Base-by-base conservation (phyloP, 441 rosid species). In the Melastoma candidum region DNA sequence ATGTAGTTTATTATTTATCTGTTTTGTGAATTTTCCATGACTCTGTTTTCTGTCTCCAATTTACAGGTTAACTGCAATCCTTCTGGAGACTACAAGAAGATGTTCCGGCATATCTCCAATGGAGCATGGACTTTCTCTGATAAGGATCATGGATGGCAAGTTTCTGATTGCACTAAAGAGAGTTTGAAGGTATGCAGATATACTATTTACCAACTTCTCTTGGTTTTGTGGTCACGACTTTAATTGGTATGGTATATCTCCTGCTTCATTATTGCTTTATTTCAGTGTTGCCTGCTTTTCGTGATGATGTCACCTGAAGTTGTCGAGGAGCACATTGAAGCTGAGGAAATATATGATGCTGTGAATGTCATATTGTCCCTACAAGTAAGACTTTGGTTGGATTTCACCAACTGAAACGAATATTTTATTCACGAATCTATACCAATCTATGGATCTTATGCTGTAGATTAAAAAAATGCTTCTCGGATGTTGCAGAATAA, bases 71-170 rank as follows among this genome's bases (percentile, higher is more conserved):
- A 67, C 53, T 70, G 75, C 45, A 74, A 79, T 60, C 84, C 81
- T 49, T 63, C 74, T 9, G 67, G 66, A 7, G 79, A 76, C 45
- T 73, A 52, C 22, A 67, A 44, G 43, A 65, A 65, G 52, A 76
- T 76, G 84, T 29, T 62, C 60, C 84, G 81, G 54, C 81, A 79
- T 43, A 76, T 74, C 36, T 79, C 84, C 12, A 77, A 77, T 53
- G 82, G 82, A 47, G 52, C 82, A 6, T 77, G 82, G 82, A 74
- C 82, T 41, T 77, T 77, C 61, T 76, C 81, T 14, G 84, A 79
- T 64, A 65, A 74, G 48, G 84, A 79, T 54, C 84, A 79, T 46
- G 84, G 84, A 36, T 79, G 81, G 81, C 77, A 76, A 76, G 79
- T 70, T 56, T 76, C 79, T 29, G 81, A 79, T 49, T 76, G 82